These are phyloP conservation scores for Iberis pinnata DNA, from an alignment of 345 rosid species.

Conservation along the genomic window DNA sequence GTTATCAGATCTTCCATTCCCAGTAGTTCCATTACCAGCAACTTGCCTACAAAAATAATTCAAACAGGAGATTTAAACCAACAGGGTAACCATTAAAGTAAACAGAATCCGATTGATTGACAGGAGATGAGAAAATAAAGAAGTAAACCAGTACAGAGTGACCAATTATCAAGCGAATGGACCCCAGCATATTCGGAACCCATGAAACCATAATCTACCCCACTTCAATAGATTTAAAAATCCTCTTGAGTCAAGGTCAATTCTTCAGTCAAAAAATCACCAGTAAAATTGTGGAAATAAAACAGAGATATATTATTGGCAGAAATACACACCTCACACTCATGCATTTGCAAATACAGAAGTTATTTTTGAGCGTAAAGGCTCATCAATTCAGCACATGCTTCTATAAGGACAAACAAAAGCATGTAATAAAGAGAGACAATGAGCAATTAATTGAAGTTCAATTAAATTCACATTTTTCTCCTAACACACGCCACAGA, in stretches of 20 bases:
- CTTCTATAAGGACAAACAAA: conserved; percentile 16
- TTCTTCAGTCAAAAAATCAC: conserved; percentile 4
- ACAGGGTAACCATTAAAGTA: conserved; percentile 3
- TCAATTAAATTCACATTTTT: too few species aligned
- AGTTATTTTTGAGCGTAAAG: background rate
- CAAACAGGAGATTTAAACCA: conserved; percentile 19
- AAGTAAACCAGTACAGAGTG: conserved; percentile 14
- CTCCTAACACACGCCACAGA: conserved; percentile 10
- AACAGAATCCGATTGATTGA: conserved; percentile 2
- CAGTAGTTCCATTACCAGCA: conserved; percentile 52
- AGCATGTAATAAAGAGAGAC: background rate
- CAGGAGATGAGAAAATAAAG: conserved; percentile 10
- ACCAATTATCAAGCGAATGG: conserved; percentile 10
- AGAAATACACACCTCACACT: conserved; percentile 2
- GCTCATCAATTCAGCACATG: conserved; percentile 15
- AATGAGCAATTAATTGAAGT: conserved; percentile 1
- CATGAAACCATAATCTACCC: conserved; percentile 12
- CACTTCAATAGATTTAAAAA: conserved; percentile 12
- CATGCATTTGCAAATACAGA: conserved; percentile 17
- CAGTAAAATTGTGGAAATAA: conserved; percentile 7
- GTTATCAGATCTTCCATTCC: conserved; percentile 62
- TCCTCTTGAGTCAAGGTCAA: background rate
- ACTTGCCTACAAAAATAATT: conserved; percentile 49
- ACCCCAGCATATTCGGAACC: conserved; percentile 19
- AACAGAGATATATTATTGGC: background rate